phyloP scores from a whole-genome alignment of 768 basidiomycete species.

The Chalciporus pseudorubinellus region DNA sequence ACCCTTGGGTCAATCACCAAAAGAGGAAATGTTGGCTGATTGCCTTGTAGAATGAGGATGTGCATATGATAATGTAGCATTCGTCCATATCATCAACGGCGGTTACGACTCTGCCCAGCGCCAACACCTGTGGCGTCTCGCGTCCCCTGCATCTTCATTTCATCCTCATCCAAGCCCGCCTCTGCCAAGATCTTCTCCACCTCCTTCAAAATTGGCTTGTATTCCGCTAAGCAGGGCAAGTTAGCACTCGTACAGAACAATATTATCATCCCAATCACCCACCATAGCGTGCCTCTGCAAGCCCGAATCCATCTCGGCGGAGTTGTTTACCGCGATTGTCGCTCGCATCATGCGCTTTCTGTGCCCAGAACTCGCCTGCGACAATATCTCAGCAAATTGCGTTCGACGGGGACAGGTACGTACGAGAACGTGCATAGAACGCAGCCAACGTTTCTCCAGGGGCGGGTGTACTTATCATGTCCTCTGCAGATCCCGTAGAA shows the following conservation, averaged over 20 bases:
- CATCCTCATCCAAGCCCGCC: constrained; percentile 82
- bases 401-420: constrained; percentile 24
- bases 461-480: constrained; percentile 72
- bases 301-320: constrained; percentile 70
- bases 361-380: constrained; percentile 79
- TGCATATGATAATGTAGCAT: too few species aligned
- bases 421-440: constrained; percentile 82
- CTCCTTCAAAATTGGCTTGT: constrained; percentile 80
- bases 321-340: constrained; percentile 77
- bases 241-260: background rate
- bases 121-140: constrained; percentile 37
- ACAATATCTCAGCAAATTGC: background rate
- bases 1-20: background rate
- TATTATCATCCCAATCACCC: constrained; percentile 26
- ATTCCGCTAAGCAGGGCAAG: constrained; percentile 46
- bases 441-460: constrained; percentile 81
- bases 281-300: constrained; percentile 77
- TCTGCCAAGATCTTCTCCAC: constrained; percentile 81
- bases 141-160: constrained; percentile 61
- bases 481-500: constrained; percentile 58
- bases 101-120: constrained; percentile 52
- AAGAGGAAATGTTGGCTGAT: background rate
- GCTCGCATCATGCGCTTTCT: constrained; percentile 56
- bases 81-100: constrained; percentile 29
- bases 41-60: too few species aligned